These are phyloP conservation scores for Helianthus annuus DNA, from an alignment of 129 eudicot genomes.

Conservation along the genomic window DNA sequence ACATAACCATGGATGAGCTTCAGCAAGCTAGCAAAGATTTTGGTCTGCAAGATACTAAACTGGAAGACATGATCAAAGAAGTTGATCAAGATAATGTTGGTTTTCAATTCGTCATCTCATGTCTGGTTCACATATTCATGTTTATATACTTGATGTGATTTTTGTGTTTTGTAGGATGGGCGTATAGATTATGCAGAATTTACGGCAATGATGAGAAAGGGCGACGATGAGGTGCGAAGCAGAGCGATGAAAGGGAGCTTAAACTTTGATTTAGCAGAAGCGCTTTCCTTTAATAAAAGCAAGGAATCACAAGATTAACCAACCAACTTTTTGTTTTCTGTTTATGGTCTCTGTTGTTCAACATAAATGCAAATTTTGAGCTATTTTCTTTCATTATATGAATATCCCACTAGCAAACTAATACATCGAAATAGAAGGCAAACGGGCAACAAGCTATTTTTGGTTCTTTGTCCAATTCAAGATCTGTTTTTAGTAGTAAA, in stretches of 20 bases:
- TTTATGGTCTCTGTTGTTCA: constrained; percentile 22
- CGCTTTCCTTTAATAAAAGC: constrained; percentile 31
- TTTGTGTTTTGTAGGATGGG: constrained; percentile 44
- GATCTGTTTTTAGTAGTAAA: constrained; percentile 11
- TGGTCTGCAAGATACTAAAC: constrained; percentile 46
- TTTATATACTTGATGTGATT: neutral
- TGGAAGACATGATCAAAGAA: constrained; percentile 55
- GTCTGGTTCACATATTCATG: neutral
- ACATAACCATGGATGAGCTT: constrained; percentile 60
- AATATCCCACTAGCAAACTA: too few species aligned
- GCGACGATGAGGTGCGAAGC: constrained; percentile 40
- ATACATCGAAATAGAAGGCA: too few species aligned
- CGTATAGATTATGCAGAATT: constrained; percentile 62
- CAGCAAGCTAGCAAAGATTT: constrained; percentile 63
- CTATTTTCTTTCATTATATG: too few species aligned
- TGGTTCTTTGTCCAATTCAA: constrained; percentile 11
- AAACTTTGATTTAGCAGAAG: constrained; percentile 54
- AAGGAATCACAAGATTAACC: constrained; percentile 21
- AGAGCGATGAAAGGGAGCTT: constrained; percentile 52
- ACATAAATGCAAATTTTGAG: constrained; percentile 16
- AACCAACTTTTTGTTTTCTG: constrained; percentile 7
- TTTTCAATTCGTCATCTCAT: constrained; percentile 9
- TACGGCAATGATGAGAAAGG: constrained; percentile 70
- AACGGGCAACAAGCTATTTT: constrained; percentile 1
- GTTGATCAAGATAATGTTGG: constrained; percentile 59